Base-by-base conservation (phyloP, 352 stramenopile species). In the Phytophthora colocasiae region DNA sequence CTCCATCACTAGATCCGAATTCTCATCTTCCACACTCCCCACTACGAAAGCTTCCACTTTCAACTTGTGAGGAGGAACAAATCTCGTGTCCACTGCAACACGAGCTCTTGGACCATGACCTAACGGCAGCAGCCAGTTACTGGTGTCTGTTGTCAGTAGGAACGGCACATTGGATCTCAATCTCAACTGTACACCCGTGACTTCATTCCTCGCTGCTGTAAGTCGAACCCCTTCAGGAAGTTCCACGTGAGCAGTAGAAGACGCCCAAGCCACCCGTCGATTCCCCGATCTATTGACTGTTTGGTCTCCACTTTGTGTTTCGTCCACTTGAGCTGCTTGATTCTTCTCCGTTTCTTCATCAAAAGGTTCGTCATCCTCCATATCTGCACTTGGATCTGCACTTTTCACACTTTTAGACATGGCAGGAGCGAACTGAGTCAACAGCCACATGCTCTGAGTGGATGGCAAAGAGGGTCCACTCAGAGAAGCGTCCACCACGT, bases 1-100 rank as follows among this genome's bases (percentile, higher is more conserved):
- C 58, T 93, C 85, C 80, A 91, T 90, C 11, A 80, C 69, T 17
- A 69, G 38, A 46, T 89, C 71, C 6, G 69, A 68, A 45, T 72
- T 77, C 52, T 93, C 85, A 51, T 91, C 82, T 49, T 87, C 58
- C 12, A 93, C 83, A 48, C 70, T 75, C 9, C 82, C 84, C 26
- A 93, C 66, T 10, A 90, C 44, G 27, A 91, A 87, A 10, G 63
- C 17, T 51, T 92, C 76, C 3, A 89, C 57, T 24, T 80, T 67
- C 14, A 93, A 38, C 29, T 68, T 41, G 48, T 78, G 24, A 4
- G 78, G 79, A 1, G 85, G 82, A 1, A 90, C 65, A 26, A 89
- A 91, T 22, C 79, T 61, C 34, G 69, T 78, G 32, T 91, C 80
- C 1, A 88, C 69, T 11, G 71, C 69, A 3, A 93, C 78, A 14